Base-by-base conservation (phyloP, 1,139 yeast genomes). In the Yamadazyma aaseri region DNA sequence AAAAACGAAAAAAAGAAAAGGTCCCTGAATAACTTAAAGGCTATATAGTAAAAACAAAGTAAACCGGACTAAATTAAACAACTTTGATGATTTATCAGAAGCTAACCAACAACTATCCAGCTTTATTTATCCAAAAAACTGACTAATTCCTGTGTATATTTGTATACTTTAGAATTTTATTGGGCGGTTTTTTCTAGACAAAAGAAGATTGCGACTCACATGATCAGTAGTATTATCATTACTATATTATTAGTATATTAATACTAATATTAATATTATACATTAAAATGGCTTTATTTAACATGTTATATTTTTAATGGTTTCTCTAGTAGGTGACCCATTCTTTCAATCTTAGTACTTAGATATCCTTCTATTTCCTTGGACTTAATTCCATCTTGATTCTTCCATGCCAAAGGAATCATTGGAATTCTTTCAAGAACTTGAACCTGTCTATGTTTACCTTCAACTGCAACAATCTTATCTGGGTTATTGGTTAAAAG, bases 401-500 rank as follows among this genome's bases (percentile, higher is more conserved):
- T 49, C 65, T 48, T 55, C 98, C 98, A 94, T 7, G 96, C 90
- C 39, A 90, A 71, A 9, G 98, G 98, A 3, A 92, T 76, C 99
- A 94, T 94, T 20, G 98, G 96, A 3, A 90, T 90, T 45, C 98
- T 75, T 57, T 89, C 92, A 24, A 76, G 73, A 25, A 87, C 96
- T 44, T 70, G 72, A 26, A 87, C 79, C 39, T 76, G 71, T 38
- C 81, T 66, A 50, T 86, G 74, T 47, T 76, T 79, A 24, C 96
- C 96, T 60, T 87, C 96, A 5, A 92, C 97, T 1, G 97, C 97
- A 17, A 82, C 77, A 31, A 94, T 87, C 60, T 94, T 94, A 56
- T 92, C 97, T 2, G 98, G 98, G 55, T 94, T 94, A 54, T 94
- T 94, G 2, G 98, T 94, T 55, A 94, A 67, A 34, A 94, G 68